phyloP scores from a whole-genome alignment of 225 moss, liverwort and hornwort species.

The Climacium dendroides region DNA sequence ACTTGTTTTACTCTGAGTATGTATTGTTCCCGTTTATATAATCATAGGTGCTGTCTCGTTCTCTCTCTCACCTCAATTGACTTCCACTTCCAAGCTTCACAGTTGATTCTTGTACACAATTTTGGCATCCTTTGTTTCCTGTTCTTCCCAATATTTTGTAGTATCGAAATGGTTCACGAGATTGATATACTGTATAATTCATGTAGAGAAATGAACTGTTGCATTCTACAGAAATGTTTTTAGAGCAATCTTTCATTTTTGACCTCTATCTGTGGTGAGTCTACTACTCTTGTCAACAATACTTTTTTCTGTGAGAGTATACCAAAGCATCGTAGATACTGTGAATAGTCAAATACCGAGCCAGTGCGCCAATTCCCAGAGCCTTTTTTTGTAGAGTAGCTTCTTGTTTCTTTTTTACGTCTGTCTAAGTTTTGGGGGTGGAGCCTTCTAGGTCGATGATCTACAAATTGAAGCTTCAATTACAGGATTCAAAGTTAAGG shows the following conservation, averaged over 20 bases:
- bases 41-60: neutral
- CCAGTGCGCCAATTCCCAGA: neutral
- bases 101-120: neutral
- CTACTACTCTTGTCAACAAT: neutral
- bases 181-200: neutral
- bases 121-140: neutral
- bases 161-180: neutral
- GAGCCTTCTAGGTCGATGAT: neutral
- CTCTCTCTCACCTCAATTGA: neutral
- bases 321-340: neutral
- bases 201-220: neutral
- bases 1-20: conserved; percentile 85
- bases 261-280: neutral
- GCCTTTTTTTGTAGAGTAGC: neutral
- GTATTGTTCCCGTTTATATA: conserved; percentile 65
- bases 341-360: neutral
- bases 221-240: neutral
- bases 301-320: neutral
- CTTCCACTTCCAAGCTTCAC: neutral
- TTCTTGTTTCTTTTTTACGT: neutral
- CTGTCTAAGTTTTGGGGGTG: neutral
- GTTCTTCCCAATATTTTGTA: neutral
- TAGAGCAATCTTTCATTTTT: neutral
- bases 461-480: neutral
- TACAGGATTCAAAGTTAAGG: neutral